These are phyloP conservation scores for Hysterium pulicare DNA, from an alignment of 2,329 filamentous ascomycete species.

Conservation along the genomic window DNA sequence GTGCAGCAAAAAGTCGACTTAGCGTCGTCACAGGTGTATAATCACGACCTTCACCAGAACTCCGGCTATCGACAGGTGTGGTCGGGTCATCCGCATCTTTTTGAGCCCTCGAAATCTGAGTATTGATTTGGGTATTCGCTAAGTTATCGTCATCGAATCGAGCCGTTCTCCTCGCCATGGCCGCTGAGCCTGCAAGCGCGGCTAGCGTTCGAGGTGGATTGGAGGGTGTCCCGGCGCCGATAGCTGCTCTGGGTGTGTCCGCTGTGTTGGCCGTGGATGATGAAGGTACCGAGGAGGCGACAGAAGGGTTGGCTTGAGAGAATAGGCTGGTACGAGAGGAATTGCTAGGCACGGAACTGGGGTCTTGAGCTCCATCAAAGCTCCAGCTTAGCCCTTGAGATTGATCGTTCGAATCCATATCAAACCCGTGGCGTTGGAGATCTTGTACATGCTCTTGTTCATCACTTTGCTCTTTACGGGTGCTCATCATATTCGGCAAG, in stretches of 20 bases:
- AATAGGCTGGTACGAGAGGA: constrained; percentile 26
- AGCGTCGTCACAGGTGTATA: constrained; percentile 43
- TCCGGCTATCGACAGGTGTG: constrained; percentile 34
- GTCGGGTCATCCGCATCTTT: constrained; percentile 50
- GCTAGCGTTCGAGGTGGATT: constrained; percentile 29
- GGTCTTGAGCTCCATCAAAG: constrained; percentile 7
- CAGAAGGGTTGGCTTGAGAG: constrained; percentile 19
- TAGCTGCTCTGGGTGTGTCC: constrained; percentile 10
- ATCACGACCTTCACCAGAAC: constrained; percentile 30
- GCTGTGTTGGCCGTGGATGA: constrained; percentile 6
- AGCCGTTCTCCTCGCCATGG: constrained; percentile 25
- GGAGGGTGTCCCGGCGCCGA: constrained; percentile 12
- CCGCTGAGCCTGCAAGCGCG: constrained; percentile 19
- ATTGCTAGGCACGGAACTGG: constrained; percentile 3
- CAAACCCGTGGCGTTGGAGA: not conserved
- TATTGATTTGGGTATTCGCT: constrained; percentile 28
- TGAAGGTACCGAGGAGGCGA: constrained; percentile 12
- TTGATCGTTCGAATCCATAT: constrained; percentile 6
- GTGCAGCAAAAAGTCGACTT: constrained; percentile 44
- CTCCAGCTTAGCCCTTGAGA: constrained; percentile 5
- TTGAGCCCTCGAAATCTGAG: constrained; percentile 41
- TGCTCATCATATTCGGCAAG: not conserved
- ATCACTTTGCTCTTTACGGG: not conserved
- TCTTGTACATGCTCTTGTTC: not conserved
- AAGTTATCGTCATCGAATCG: constrained; percentile 23